Conservation (phyloP, 495 filamentous ascomycete genomes). For the Usnea hakonensis region DNA sequence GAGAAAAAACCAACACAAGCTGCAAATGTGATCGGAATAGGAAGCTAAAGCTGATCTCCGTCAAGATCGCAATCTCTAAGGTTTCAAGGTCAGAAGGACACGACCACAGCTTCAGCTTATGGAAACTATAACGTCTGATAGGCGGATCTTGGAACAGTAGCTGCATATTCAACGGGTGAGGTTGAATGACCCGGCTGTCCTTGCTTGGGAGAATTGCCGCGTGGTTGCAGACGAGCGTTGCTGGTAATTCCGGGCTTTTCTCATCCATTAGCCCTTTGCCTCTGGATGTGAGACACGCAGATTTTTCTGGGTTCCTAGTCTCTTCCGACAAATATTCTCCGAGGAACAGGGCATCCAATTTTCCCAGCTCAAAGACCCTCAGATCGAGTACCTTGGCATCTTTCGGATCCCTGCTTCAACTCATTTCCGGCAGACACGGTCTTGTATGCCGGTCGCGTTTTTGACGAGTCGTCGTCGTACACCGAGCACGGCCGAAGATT, state of each 20-base stretch:
- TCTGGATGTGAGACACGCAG: not conserved
- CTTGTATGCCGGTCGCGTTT: not conserved
- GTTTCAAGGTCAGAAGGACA: not conserved
- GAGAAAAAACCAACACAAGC: not conserved
- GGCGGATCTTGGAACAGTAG: not conserved
- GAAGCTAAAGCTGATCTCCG: not conserved
- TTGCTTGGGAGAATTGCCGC: not conserved
- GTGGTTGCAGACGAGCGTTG: not conserved
- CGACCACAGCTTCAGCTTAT: not conserved
- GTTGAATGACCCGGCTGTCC: not conserved
- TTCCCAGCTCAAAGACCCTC: not conserved
- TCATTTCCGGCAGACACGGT: not conserved
- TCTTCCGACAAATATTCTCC: not conserved
- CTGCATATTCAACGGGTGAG: constrained; percentile 1
- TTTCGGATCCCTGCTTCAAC: not conserved
- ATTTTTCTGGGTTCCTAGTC: not conserved
- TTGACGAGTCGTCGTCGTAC: not conserved
- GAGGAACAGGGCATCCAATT: not conserved
- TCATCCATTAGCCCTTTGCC: not conserved
- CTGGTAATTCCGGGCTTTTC: not conserved
- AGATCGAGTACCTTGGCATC: not conserved
- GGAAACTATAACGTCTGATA: not conserved
- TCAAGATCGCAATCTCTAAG: not conserved
- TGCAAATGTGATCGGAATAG: constrained; percentile 6
- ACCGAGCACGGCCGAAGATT: not conserved